phyloP scores from a whole-genome alignment of 75 land plant genomes.

The Sequoia sempervirens region DNA sequence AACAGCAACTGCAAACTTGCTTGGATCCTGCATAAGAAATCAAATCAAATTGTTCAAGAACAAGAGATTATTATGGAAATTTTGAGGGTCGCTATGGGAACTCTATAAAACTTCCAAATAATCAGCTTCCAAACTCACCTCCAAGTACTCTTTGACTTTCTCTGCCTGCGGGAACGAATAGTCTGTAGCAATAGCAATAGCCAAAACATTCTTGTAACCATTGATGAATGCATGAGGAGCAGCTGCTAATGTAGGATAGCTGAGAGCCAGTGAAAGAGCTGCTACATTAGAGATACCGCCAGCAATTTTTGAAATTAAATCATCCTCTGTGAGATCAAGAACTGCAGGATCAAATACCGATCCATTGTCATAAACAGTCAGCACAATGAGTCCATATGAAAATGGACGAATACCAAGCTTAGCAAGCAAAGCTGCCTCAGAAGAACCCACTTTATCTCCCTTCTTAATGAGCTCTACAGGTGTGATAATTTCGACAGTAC shows the following conservation, averaged over 20 bases:
- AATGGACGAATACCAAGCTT: slow-evolving; percentile 57
- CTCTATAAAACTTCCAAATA: background rate
- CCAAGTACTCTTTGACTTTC: slow-evolving; percentile 57
- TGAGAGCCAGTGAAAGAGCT: slow-evolving; percentile 35
- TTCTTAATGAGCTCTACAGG: slow-evolving; percentile 42
- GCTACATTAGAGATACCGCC: slow-evolving; percentile 36
- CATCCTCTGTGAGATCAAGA: slow-evolving; percentile 53
- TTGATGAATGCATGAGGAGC: slow-evolving; percentile 50
- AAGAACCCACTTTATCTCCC: slow-evolving; percentile 51
- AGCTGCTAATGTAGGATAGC: slow-evolving; percentile 51
- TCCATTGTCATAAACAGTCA: slow-evolving; percentile 42
- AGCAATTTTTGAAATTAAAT: slow-evolving; percentile 40
- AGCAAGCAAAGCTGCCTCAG: slow-evolving; percentile 52
- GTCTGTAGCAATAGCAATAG: slow-evolving; percentile 56
- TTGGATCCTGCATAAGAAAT: slow-evolving; percentile 32
- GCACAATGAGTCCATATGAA: slow-evolving; percentile 51
- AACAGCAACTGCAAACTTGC: slow-evolving; percentile 50
- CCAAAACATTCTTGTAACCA: slow-evolving; percentile 54
- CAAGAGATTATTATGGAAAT: background rate
- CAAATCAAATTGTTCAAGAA: background rate
- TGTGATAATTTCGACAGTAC: slow-evolving; percentile 45
- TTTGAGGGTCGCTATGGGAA: no score
- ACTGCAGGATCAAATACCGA: slow-evolving; percentile 47
- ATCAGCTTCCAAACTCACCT: slow-evolving; percentile 20
- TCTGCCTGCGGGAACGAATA: slow-evolving; percentile 64